Base-by-base conservation (phyloP, 495 filamentous ascomycete genomes). In the Annulohypoxylon bovei region DNA sequence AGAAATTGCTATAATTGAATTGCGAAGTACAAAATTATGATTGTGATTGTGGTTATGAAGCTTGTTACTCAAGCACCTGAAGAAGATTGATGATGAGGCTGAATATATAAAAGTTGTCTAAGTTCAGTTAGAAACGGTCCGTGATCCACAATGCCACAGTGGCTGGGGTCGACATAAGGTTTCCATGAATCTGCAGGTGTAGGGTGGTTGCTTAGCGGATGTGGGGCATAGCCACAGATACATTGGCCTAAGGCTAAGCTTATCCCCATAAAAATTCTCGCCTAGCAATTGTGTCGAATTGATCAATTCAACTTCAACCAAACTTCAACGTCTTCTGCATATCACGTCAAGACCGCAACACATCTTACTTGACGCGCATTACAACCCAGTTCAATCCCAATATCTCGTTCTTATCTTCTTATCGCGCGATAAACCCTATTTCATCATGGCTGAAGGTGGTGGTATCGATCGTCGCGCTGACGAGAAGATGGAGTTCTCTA, bases 401-500 rank as follows among this genome's bases (percentile, higher is more conserved):
- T 2, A 9, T 30, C 11, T 16, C 11, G 23, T 35, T 22, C 8
- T 37, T 0, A 56, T 9, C 22, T 6, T 16, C 32, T 6, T 16
- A 39, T 33, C 3, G 6, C 33, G 42, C 57, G 35, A 68, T 58
- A 6, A 66, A 60, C 25, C 25, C 30, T 40, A 49, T n/a, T 28
- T 8, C 55, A 53, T 61, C 65, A 99, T 99, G 95, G 92, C 95
- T 47, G 95, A 97, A 74, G 91, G 91, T 67, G 78, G 80, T 40
- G 83, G 83, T 33, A 97, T 98, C 74, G 96, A 99, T 82, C 89
- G 93, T 80, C 93, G 94, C 76, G 89, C 90, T 33, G 95, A 98
- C 82, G 94, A 97, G 88, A 90, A 91, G 79, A 96, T 98, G 87
- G 95, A 98, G 84, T 99, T 99, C 84, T 88, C 88, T 65, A 99